A percentile compares a stretch with the other conserved stretches of the same genome.
These are phyloP conservation scores for Lyophyllum decastes DNA, from an alignment of 768 basidiomycete species.

Conservation along the genomic window DNA sequence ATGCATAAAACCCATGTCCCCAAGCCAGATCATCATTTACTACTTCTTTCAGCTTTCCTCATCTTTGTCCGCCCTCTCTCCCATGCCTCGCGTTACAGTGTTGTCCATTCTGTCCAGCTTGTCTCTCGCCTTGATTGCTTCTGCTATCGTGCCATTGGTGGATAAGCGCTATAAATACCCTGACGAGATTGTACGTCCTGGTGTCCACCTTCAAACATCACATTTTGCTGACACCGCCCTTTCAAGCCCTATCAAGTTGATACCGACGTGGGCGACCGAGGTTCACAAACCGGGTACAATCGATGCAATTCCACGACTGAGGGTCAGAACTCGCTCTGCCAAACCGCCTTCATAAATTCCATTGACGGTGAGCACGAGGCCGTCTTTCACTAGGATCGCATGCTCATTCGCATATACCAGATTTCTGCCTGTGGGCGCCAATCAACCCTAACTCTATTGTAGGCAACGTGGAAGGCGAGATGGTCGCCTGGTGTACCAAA, in stretches of 20 bases:
- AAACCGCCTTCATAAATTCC: constrained; percentile 51
- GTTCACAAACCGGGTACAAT: constrained; percentile 59
- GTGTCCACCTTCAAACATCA: not conserved
- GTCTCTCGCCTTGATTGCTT: not conserved
- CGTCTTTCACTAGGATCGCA: not conserved
- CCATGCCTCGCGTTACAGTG: not conserved
- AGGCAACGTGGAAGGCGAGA: constrained; percentile 65
- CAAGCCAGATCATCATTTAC: not conserved
- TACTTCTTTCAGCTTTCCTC: not conserved
- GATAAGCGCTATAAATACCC: not conserved
- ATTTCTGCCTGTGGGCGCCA: constrained; percentile 72
- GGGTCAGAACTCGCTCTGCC: constrained; percentile 47
- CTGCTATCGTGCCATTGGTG: not conserved
- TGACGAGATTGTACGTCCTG: not conserved
- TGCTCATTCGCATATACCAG: constrained; percentile 32
- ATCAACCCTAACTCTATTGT: constrained; percentile 51
- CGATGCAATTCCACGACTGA: constrained; percentile 59
- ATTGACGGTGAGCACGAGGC: constrained; percentile 39
- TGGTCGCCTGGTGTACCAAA: constrained; percentile 77
- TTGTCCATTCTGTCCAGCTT: not conserved
- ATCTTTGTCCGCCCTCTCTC: not conserved
- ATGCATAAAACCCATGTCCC: not conserved
- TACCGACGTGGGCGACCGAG: constrained; percentile 31
- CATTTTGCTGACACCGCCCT: not conserved
- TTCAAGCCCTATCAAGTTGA: constrained; percentile 18